Evolutionary conservation across 257 asterid genomes (phyloP).

Genomic region (Lithospermum erythrorhizon): DNA sequence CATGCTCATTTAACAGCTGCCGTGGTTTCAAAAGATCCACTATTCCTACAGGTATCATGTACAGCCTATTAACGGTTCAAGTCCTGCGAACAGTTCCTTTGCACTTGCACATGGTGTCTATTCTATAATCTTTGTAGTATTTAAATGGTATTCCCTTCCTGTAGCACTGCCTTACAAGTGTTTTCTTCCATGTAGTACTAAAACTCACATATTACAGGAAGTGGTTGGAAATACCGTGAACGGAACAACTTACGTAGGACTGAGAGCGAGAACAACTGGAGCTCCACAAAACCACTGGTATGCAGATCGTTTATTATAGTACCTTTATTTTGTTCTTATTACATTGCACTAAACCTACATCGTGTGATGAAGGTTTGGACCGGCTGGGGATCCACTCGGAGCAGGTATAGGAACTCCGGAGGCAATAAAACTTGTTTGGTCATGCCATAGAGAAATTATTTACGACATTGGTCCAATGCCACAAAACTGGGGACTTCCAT

Average conservation of each 20-base stretch:
- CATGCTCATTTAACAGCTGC: constrained; percentile 97
- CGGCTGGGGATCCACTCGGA: constrained; percentile 86
- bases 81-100: not conserved
- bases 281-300: constrained; percentile 97
- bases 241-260: constrained; percentile 87
- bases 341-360: not conserved
- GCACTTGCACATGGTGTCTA: not conserved
- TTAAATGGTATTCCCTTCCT: too few relatives aligned
- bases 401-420: constrained; percentile 94
- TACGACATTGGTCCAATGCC: constrained; percentile 73
- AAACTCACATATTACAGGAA: constrained; percentile 33
- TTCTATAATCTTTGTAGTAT: not conserved
- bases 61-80: too few relatives aligned
- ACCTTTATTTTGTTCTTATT: not conserved
- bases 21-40: constrained; percentile 74
- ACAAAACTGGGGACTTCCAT: constrained; percentile 44
- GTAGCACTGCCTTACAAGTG: too few relatives aligned
- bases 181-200: not conserved
- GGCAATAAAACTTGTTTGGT: constrained; percentile 87
- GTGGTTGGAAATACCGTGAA: constrained; percentile 83
- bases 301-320: constrained; percentile 4
- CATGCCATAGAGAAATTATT: constrained; percentile 78
- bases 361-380: constrained; percentile 54
- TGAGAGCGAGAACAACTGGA: constrained; percentile 89
- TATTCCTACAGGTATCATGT: constrained; percentile 53